Percentiles rank a stretch among this genome's conserved stretches.
phyloP scores from a whole-genome alignment of 1,284 basidiomycete species.

The Moesziomyces antarcticus region DNA sequence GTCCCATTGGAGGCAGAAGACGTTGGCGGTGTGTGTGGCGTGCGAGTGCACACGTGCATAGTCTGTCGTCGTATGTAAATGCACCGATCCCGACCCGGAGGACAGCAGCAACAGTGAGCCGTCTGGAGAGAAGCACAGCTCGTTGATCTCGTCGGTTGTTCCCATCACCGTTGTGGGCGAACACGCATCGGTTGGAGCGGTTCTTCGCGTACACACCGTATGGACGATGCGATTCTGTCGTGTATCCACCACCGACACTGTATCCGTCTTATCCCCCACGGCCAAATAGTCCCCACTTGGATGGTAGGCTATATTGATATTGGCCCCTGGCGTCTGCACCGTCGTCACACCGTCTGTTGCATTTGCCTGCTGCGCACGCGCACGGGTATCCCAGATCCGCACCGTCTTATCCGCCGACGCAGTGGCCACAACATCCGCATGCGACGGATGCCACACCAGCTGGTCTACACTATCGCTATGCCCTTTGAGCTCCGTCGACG shows the following conservation, averaged over 20 bases:
- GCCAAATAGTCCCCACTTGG: slow-evolving; percentile 55
- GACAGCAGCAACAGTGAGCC: slow-evolving; percentile 56
- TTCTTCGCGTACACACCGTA: slow-evolving; percentile 37
- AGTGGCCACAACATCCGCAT: slow-evolving; percentile 57
- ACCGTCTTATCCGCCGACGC: slow-evolving; percentile 58
- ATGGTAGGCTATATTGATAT: slow-evolving; percentile 62
- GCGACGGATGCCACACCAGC: slow-evolving; percentile 52
- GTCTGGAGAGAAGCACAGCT: slow-evolving; percentile 55
- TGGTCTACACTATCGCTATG: slow-evolving; percentile 63
- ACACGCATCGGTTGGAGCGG: slow-evolving; percentile 8
- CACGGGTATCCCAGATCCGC: slow-evolving; percentile 58
- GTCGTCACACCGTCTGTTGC: slow-evolving; percentile 1
- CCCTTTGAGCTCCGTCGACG: slow-evolving; percentile 56
- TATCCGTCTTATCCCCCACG: slow-evolving; percentile 60
- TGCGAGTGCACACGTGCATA: slow-evolving; percentile 34
- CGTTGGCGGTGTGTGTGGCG: slow-evolving; percentile 52
- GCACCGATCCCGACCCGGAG: slow-evolving; percentile 53
- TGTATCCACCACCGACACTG: slow-evolving; percentile 54
- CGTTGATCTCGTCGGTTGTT: slow-evolving; percentile 59
- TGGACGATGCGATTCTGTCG: slow-evolving; percentile 22
- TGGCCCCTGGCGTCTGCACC: slow-evolving; percentile 43
- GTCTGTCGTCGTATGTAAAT: slow-evolving; percentile 4
- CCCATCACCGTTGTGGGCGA: neutral
- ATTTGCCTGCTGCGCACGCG: neutral
- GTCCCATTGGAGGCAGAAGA: slow-evolving; percentile 59